A percentile compares a stretch with the other conserved stretches of the same genome.
Evolutionary conservation across 768 basidiomycete species (phyloP).

Genomic region (Podaxis sp.): DNA sequence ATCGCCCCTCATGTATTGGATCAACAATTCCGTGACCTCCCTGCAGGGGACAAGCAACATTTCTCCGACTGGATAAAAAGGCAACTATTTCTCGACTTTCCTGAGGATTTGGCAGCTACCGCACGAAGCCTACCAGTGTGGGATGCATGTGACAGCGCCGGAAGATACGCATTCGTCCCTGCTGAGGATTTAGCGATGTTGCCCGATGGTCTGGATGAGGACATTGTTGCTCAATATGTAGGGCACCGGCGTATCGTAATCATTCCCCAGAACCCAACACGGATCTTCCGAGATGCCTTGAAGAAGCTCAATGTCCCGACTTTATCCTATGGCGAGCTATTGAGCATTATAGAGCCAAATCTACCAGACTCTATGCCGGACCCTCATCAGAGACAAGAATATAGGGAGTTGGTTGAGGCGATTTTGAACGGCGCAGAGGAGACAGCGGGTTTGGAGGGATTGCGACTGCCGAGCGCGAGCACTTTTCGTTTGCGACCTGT

Average conservation of each 20-base stretch:
- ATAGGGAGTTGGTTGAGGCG: neutral
- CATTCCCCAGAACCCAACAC: neutral
- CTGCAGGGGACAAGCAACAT: neutral
- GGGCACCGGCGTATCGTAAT: neutral
- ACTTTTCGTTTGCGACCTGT: slow-evolving; percentile 2
- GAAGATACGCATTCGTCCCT: neutral
- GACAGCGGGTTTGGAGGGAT: neutral
- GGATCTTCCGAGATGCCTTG: neutral
- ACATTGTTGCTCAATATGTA: slow-evolving; percentile 1
- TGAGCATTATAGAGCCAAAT: neutral
- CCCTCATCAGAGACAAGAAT: neutral
- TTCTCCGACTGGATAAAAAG: slow-evolving; percentile 4
- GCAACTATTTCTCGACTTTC: neutral
- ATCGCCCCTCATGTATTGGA: neutral
- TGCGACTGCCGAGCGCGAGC: neutral
- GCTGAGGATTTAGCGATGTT: slow-evolving; percentile 8
- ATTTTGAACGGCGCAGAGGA: neutral
- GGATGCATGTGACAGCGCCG: neutral
- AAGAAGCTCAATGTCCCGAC: neutral
- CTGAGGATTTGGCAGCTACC: neutral
- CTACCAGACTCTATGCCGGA: neutral
- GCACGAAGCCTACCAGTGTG: slow-evolving; percentile 31
- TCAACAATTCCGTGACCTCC: neutral
- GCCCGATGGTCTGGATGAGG: slow-evolving; percentile 4
- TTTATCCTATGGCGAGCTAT: neutral